Percentiles rank a stretch among this genome's conserved stretches.
These are phyloP conservation scores for Triticum turgidum DNA, from an alignment of 176 grass and related monocot species.

Conservation along the genomic window DNA sequence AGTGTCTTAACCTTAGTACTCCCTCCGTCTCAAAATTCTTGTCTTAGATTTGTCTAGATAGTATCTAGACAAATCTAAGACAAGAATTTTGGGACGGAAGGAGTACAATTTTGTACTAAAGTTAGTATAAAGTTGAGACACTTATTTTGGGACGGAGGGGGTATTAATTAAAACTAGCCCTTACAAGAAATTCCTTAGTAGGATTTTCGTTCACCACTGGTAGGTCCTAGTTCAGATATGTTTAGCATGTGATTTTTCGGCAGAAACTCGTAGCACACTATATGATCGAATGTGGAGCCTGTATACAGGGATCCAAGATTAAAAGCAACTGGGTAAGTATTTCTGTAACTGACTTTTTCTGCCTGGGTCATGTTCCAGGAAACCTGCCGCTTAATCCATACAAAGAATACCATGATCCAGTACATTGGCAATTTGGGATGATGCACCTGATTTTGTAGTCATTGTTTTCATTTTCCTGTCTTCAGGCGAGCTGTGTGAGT, in stretches of 20 bases:
- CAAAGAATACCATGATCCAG: background rate
- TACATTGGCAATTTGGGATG: background rate
- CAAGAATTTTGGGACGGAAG: no score
- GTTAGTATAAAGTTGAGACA: no score
- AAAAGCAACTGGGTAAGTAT: background rate
- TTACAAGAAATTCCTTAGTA: background rate
- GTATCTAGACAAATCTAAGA: no score
- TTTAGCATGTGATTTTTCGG: background rate
- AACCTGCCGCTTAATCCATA: background rate
- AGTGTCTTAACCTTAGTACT: no score
- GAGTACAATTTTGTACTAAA: no score
- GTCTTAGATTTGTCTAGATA: no score
- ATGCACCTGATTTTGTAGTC: background rate
- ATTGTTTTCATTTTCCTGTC: background rate
- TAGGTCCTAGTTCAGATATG: background rate
- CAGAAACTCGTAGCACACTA: background rate
- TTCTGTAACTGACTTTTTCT: background rate
- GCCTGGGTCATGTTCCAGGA: background rate
- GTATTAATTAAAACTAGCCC: no score
- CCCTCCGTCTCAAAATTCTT: no score
- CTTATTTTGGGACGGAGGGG: no score
- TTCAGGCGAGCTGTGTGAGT: background rate
- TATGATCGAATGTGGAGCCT: background rate
- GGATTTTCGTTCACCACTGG: background rate
- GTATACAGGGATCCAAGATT: background rate